Evolutionary conservation across 2,329 filamentous ascomycete species (phyloP), one percentile per base, ranked within the genome.

Genomic region (Verticillium zaregamsianum): DNA sequence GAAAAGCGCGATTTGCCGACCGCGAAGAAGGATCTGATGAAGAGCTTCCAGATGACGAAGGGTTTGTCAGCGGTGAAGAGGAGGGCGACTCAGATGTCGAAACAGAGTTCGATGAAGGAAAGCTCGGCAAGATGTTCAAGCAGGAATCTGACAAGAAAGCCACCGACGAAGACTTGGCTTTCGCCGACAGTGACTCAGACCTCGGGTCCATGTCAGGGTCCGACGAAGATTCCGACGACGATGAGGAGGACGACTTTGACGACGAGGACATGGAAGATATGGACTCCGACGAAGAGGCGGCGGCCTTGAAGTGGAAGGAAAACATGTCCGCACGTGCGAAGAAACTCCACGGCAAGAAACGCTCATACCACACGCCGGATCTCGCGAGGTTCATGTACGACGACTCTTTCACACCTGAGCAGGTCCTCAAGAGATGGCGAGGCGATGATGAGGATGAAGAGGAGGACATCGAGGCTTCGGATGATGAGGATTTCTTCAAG

Each of bases 111-210:
- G 80, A 81, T 55, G 84, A 88, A 63, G 77, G 79, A 55, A 87
- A 83, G 66, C 73, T 88, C 8, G 86, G 86, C 65, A 87, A 82
- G 65, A 79, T 88, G 70, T 89, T 89, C 72, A 79, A 80, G 59
- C 81, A 82, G 61, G 76, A 80, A 7, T 71, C 73, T 17, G 82
- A 85, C 37, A 79, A 80, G 59, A 79, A 84, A 40, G 82, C 72
- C 25, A 80, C 80, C 12, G 85, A 87, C 28, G 91, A 87, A 33
- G 92, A 97, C 60, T 70, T 98, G 62, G 92, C 88, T 1, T 99
- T 97, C 78, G 95, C 95, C 15, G 95, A 99, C 71, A 97, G 92
- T 70, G 96, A 99, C 74, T 99, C 95, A 0, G 96, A 99, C 72
- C 82, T 99, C 5, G 95, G 95, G 7, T 97, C 94, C 3, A 76